These are phyloP conservation scores for Lagenaria siceraria DNA, from an alignment of 306 rosid species.

Conservation along the genomic window DNA sequence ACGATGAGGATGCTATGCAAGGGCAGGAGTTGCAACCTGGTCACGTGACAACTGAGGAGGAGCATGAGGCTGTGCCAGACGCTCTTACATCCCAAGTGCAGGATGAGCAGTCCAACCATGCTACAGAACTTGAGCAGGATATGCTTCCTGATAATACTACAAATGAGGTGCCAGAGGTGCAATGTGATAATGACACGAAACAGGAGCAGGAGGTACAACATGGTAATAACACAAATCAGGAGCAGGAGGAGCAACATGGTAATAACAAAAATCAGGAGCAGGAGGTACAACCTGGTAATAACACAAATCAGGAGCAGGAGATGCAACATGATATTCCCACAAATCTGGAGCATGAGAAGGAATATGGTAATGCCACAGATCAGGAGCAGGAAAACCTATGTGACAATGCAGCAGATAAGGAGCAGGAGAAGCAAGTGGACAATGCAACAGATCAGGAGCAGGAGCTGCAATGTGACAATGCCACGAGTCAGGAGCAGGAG, in stretches of 20 bases:
- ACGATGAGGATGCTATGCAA: not conserved
- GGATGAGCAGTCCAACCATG: not conserved
- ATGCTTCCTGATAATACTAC: not conserved
- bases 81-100: not conserved
- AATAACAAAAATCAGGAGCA: not conserved
- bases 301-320: not conserved
- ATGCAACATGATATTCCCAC: not conserved
- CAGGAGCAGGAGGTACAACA: not conserved
- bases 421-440: not conserved
- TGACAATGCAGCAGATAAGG: not conserved
- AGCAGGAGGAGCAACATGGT: not conserved
- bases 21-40: conserved; percentile 3
- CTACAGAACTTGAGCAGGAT: not conserved
- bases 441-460: not conserved
- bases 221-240: not conserved
- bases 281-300: not conserved
- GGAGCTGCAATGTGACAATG: not conserved
- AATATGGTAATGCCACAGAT: not conserved
- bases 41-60: not conserved
- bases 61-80: conserved; percentile 3
- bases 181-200: not conserved
- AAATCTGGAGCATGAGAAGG: not conserved
- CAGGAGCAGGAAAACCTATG: not conserved
- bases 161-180: not conserved
- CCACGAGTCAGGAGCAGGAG: not conserved